These are phyloP conservation scores for Fusarium verrucosum DNA, from an alignment of 2,329 filamentous ascomycete species.

Conservation along the genomic window DNA sequence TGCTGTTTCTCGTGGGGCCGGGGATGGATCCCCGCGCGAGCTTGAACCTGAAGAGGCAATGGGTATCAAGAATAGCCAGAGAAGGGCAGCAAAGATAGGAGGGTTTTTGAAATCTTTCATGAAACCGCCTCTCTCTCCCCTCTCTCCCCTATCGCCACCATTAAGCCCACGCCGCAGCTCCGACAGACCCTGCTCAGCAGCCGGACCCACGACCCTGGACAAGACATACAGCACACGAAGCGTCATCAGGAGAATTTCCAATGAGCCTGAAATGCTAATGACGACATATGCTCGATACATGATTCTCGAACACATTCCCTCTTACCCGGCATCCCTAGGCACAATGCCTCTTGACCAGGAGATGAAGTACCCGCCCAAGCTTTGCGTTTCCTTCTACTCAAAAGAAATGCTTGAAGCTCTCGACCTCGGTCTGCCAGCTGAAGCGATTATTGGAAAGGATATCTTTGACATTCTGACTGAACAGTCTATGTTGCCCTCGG, in stretches of 20 bases:
- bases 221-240: conserved; percentile 43
- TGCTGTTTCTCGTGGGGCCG: conserved; percentile 23
- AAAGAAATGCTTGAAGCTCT: conserved; percentile 59
- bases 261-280: conserved; percentile 33
- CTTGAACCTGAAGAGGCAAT: conserved; percentile 45
- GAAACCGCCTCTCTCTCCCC: conserved; percentile 39
- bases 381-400: conserved; percentile 59
- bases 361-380: conserved; percentile 42
- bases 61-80: conserved; percentile 28
- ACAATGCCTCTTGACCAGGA: conserved; percentile 43
- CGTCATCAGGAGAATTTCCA: conserved; percentile 37
- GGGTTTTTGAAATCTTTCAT: conserved; percentile 51
- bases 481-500: conserved; percentile 54
- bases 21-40: conserved; percentile 28
- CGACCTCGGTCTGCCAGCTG: conserved; percentile 50
- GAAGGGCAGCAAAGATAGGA: conserved; percentile 42
- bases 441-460: conserved; percentile 57
- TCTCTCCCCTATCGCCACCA: conserved; percentile 40
- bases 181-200: conserved; percentile 41
- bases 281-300: conserved; percentile 48
- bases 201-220: conserved; percentile 30
- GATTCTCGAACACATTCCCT: conserved; percentile 45
- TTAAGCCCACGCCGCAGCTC: conserved; percentile 40
- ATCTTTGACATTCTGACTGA: conserved; percentile 64
- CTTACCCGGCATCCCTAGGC: conserved; percentile 36